Conservation (phyloP, 1,284 basidiomycete genomes). For the Heterobasidion irregulare region DNA sequence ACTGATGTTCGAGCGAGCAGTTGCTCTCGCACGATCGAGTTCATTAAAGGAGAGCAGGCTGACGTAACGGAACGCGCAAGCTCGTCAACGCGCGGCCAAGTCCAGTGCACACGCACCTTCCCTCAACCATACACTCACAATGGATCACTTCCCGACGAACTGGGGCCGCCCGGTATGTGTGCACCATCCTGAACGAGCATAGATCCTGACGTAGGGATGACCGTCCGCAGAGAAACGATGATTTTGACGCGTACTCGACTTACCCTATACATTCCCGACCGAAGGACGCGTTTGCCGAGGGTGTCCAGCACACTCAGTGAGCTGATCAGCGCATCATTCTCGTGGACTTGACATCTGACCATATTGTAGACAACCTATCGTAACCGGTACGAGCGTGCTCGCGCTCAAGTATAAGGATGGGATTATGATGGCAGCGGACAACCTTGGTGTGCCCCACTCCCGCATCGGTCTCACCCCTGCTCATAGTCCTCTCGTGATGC, state of each 20-base stretch:
- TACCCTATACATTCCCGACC: constrained; percentile 59
- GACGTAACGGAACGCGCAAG: too few relatives aligned
- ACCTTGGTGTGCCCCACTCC: constrained; percentile 56
- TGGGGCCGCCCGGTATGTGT: constrained; percentile 71
- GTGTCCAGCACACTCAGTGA: constrained; percentile 72
- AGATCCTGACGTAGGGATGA: not conserved
- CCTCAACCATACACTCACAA: constrained; percentile 20
- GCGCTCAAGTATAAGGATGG: constrained; percentile 94
- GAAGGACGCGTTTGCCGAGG: constrained; percentile 51
- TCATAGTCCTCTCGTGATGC: not conserved
- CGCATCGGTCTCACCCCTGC: constrained; percentile 1
- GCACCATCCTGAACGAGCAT: not conserved
- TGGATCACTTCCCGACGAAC: constrained; percentile 78
- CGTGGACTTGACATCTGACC: not conserved
- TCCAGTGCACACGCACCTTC: not conserved
- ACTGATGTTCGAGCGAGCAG: too few relatives aligned
- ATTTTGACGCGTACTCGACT: constrained; percentile 64
- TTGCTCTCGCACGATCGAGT: too few relatives aligned
- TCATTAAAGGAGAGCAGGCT: too few relatives aligned
- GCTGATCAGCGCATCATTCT: constrained; percentile 16
- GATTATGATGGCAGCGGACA: constrained; percentile 99
- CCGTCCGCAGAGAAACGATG: constrained; percentile 58
- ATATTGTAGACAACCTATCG: constrained; percentile 75
- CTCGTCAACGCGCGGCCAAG: too few relatives aligned
- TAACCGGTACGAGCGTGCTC: constrained; percentile 94